Percentiles rank a stretch among this genome's conserved stretches.
These are phyloP conservation scores for Cucurbita argyrosperma DNA, from an alignment of 306 rosid genomes.

Conservation along the genomic window DNA sequence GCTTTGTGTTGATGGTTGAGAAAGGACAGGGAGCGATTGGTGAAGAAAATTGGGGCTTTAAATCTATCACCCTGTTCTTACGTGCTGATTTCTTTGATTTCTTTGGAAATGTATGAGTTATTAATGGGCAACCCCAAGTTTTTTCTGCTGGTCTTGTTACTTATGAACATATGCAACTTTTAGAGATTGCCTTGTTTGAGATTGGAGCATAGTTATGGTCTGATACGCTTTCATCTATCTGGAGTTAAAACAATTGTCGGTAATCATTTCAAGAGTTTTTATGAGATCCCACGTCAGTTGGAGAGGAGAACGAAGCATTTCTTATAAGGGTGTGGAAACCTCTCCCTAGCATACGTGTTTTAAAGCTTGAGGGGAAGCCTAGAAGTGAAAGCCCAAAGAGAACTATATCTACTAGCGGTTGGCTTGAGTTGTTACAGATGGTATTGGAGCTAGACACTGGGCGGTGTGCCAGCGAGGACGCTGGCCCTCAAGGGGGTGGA, in stretches of 20 bases:
- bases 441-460: no score
- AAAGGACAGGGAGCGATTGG: neutral
- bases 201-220: neutral
- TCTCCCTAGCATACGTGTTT: no score
- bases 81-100: neutral
- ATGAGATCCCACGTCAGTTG: no score
- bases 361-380: no score
- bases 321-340: no score
- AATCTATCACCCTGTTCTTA: neutral
- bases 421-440: no score
- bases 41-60: neutral
- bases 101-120: neutral
- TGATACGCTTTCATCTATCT: neutral
- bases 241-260: neutral
- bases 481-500: no score
- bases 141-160: neutral
- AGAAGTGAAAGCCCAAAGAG: no score
- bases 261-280: neutral
- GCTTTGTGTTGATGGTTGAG: neutral
- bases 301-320: no score
- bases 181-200: neutral
- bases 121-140: neutral
- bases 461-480: no score
- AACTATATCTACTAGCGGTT: no score
- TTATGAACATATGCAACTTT: neutral